Base-by-base conservation (phyloP, 2,329 filamentous ascomycete genomes). In the Fusarium neocosmosporiellum region DNA sequence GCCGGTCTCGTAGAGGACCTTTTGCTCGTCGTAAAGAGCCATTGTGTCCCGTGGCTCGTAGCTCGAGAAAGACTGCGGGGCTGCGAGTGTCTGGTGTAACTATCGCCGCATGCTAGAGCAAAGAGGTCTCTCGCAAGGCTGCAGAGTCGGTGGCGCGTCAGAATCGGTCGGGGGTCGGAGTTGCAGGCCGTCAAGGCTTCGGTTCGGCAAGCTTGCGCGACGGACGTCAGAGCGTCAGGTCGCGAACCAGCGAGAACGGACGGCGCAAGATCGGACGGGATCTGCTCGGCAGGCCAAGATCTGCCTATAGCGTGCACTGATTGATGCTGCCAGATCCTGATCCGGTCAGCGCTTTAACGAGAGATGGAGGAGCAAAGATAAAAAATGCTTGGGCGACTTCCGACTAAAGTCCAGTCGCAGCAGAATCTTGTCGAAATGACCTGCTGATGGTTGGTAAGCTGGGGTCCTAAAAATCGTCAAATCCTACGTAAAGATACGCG, bases 1-100 rank as follows among this genome's bases (percentile, higher is more conserved):
- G 75, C 90, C 90, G 64, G 89, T 88, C 77, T 84, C 84, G 77
- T 85, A 82, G 67, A 89, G 79, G 77, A 85, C 82, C 82, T 86
- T 82, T 80, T 89, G 87, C 71, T 79, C 74, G 68, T 66, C 67
- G 74, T 78, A 76, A 65, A 74, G 53, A 74, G 77, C 78, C 81
- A 83, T 79, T 72, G 73, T 73, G 46, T 53, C 55, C 55, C 57
- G 48, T 61, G 29, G 29, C 41, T 60, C 39, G 48, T 59, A 70
- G 59, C 70, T 71, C 59, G 48, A 14, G 6, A 24, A 41, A 61
- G 39, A 59, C 61, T 57, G 43, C 62, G 54, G 36, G 60, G 50
- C 57, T 59, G 60, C 36, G 50, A 50, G n/a, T 80, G 83, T 20
- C 86, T 90, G 76, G 88, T 88, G 75, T 80, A 83, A 1, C 80